Evolutionary conservation across 1,139 yeast species (phyloP), one percentile per base, ranked within the genome.

Genomic region (Wickerhamiella infanticola): DNA sequence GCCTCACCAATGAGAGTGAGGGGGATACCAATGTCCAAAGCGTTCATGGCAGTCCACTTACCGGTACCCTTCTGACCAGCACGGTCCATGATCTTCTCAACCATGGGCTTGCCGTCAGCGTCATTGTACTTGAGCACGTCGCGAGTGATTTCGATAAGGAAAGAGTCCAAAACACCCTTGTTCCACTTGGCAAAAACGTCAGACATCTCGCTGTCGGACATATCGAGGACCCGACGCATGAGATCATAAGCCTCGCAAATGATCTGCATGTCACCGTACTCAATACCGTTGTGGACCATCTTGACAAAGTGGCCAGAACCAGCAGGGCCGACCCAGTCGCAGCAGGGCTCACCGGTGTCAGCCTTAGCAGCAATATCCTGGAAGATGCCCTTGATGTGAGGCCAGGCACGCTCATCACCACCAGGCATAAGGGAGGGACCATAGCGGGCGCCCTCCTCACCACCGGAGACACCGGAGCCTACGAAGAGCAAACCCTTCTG

Each of bases 11-110:
- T 90, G 65, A 90, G 77, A 54, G 98, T 86, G 62, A 90, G 95
- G 58, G 98, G 98, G 81, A 84, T 84, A 69, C 97, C 98, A 62
- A 90, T 76, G 69, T 90, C 98, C 62, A 90, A 75, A 53, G 98
- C 97, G 66, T 86, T 86, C 67, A 88, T 83, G 55, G 97, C 97
- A 58, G 97, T 90, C 98, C 98, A 90, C 75, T 90, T 90, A 73
- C 98, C 98, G 58, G 98, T 90, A 77, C 98, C 98, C 77, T 90
- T 90, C 75, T 90, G 98, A 61, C 98, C 98, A 58, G 98, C 98
- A 59, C 84, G 67, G 69, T 90, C 98, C 69, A 86, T 72, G 64
- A 90, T 88, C 77, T 90, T 90, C 73, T 90, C 97, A 56, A 90
- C 93, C 59, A 90, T 72, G 61, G 97, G 95, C 58, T 77, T 77